These are phyloP conservation scores for Diatrype stigma DNA, from an alignment of 2,329 filamentous ascomycete genomes.

Conservation along the genomic window DNA sequence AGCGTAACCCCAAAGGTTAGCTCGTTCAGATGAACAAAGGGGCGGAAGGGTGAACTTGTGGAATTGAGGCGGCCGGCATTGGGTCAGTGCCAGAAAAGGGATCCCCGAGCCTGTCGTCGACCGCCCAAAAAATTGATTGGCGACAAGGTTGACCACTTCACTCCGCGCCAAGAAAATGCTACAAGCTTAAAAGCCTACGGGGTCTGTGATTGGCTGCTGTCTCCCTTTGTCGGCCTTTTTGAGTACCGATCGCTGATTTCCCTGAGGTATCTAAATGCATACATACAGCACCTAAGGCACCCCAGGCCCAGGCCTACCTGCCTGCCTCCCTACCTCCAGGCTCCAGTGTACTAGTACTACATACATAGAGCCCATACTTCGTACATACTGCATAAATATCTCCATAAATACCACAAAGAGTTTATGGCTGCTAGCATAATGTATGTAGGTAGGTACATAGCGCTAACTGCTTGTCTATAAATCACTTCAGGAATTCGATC, in stretches of 20 bases:
- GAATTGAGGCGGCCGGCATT: neutral
- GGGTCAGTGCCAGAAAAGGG: too few species aligned
- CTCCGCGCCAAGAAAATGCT: conserved; percentile 1
- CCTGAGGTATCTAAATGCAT: too few species aligned
- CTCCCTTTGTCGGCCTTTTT: neutral
- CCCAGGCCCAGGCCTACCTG: too few species aligned
- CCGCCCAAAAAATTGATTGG: neutral
- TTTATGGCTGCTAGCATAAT: too few species aligned
- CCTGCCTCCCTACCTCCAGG: neutral
- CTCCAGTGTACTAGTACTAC: neutral
- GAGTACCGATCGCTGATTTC: neutral
- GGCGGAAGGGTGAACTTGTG: neutral
- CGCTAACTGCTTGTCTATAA: too few species aligned
- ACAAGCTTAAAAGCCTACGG: neutral
- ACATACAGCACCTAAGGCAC: too few species aligned
- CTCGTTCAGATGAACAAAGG: conserved; percentile 1
- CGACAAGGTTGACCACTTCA: neutral
- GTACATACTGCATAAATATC: neutral
- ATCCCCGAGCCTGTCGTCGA: neutral
- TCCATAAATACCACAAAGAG: too few species aligned
- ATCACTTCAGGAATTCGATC: too few species aligned
- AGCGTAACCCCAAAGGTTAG: neutral
- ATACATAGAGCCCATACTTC: neutral
- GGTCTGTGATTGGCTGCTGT: neutral
- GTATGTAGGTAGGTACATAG: neutral